phyloP scores from a whole-genome alignment of 768 basidiomycete genomes.

The Russula emetica region DNA sequence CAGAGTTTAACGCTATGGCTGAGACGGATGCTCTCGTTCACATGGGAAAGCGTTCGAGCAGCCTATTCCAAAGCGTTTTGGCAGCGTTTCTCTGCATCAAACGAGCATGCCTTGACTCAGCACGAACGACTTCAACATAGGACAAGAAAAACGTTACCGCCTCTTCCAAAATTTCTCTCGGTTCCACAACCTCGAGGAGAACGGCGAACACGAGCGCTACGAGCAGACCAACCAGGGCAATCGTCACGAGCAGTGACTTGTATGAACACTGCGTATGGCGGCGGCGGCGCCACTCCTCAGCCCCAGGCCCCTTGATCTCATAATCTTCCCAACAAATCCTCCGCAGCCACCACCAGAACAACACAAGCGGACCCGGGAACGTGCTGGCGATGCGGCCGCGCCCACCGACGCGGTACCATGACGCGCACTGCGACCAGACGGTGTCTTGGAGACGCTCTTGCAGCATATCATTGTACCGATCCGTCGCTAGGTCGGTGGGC shows the following conservation, averaged over 20 bases:
- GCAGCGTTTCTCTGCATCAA: neutral
- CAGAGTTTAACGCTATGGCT: neutral
- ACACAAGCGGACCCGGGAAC: slow-evolving; percentile 23
- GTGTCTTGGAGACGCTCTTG: slow-evolving; percentile 11
- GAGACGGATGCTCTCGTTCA: neutral
- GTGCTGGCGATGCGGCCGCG: slow-evolving; percentile 13
- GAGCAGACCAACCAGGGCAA: neutral
- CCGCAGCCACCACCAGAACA: slow-evolving; percentile 23
- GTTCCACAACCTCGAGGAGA: neutral
- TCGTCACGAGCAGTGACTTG: neutral
- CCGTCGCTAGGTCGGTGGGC: slow-evolving; percentile 20
- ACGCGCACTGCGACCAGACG: slow-evolving; percentile 20
- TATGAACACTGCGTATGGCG: neutral
- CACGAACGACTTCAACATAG: neutral
- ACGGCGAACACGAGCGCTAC: neutral
- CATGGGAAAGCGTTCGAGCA: neutral
- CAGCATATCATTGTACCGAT: slow-evolving; percentile 20
- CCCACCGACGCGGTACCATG: slow-evolving; percentile 23
- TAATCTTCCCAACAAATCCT: slow-evolving; percentile 18
- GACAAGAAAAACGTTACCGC: neutral
- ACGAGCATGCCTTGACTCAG: neutral
- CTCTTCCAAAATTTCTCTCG: neutral
- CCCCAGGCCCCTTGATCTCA: slow-evolving; percentile 5
- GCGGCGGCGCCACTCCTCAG: slow-evolving; percentile 10
- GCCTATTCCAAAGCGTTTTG: neutral